phyloP scores from a whole-genome alignment of 2,329 filamentous ascomycete species.

The Fusarium proliferatum region DNA sequence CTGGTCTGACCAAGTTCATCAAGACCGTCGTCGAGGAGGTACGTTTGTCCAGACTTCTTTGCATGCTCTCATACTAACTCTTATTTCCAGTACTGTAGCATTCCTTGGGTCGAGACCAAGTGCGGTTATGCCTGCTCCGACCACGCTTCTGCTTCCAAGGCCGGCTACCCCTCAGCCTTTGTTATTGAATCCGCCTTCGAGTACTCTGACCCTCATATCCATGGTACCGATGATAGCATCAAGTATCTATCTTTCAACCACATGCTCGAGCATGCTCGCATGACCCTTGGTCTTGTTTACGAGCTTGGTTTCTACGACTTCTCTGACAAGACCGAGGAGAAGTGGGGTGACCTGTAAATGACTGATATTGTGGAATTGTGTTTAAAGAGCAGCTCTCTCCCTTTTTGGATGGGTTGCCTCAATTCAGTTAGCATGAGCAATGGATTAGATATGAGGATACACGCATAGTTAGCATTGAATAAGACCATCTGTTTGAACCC shows the following conservation, averaged over 20 bases:
- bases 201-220: slow-evolving; percentile 74
- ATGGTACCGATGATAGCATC: slow-evolving; percentile 76
- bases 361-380: not conserved
- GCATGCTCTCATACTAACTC: not conserved
- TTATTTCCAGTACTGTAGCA: slow-evolving; percentile 78
- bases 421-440: slow-evolving; percentile 19
- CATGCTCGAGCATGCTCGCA: slow-evolving; percentile 89
- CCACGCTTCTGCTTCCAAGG: slow-evolving; percentile 78
- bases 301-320: slow-evolving; percentile 85
- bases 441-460: slow-evolving; percentile 26
- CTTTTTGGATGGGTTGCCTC: not conserved
- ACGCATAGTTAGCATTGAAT: slow-evolving; percentile 1
- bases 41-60: not conserved
- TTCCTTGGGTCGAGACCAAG: slow-evolving; percentile 87
- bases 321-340: slow-evolving; percentile 52
- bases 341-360: slow-evolving; percentile 52
- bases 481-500: not conserved
- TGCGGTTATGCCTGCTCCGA: slow-evolving; percentile 88
- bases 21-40: slow-evolving; percentile 81
- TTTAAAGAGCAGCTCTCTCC: not conserved
- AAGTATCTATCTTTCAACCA: slow-evolving; percentile 84
- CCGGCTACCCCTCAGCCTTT: slow-evolving; percentile 79
- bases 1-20: slow-evolving; percentile 86
- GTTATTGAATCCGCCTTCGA: slow-evolving; percentile 80
- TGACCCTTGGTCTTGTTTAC: slow-evolving; percentile 85